Evolutionary conservation across 495 filamentous ascomycete species (phyloP).

Genomic region (Aspergillus egyptiacus): DNA sequence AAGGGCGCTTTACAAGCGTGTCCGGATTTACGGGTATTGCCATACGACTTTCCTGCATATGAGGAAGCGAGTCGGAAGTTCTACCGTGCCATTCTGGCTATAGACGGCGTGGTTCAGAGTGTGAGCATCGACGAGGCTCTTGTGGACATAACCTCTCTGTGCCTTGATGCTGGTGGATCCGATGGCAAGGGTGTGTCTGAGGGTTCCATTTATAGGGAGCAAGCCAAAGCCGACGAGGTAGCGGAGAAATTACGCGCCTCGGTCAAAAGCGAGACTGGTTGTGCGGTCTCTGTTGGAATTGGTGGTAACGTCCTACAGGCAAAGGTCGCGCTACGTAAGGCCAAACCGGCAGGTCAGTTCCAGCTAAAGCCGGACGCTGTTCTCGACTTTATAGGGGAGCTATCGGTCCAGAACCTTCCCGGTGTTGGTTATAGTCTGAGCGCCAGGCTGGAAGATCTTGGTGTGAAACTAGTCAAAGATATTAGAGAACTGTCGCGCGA

Average conservation of each 20-base stretch:
- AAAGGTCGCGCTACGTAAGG: conserved; percentile 82
- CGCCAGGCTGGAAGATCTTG: conserved; percentile 80
- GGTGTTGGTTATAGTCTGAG: conserved; percentile 84
- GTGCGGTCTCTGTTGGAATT: conserved; percentile 90
- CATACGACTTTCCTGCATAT: conserved; percentile 91
- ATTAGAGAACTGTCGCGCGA: conserved; percentile 71
- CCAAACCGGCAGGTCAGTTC: conserved; percentile 91
- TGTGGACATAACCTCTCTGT: conserved; percentile 65
- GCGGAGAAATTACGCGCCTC: conserved; percentile 58
- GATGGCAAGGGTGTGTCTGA: conserved; percentile 63
- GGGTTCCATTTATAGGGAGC: conserved; percentile 72
- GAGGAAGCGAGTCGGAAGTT: conserved; percentile 87
- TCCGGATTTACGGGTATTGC: conserved; percentile 75
- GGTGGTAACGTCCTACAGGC: conserved; percentile 86
- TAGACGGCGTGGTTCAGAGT: conserved; percentile 83
- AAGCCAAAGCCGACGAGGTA: conserved; percentile 72
- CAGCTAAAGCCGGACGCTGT: conserved; percentile 77
- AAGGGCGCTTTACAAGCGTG: conserved; percentile 77
- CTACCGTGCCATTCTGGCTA: conserved; percentile 73
- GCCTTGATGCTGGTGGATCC: conserved; percentile 60
- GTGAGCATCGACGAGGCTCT: conserved; percentile 95
- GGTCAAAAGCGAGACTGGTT: conserved; percentile 68
- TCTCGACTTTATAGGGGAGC: conserved; percentile 64
- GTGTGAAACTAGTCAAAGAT: conserved; percentile 74
- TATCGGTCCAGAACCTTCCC: conserved; percentile 74